Evolutionary conservation across 2,329 filamentous ascomycete species (phyloP), one percentile per base, ranked within the genome.

Genomic region (Ceratocystiopsis sp.): DNA sequence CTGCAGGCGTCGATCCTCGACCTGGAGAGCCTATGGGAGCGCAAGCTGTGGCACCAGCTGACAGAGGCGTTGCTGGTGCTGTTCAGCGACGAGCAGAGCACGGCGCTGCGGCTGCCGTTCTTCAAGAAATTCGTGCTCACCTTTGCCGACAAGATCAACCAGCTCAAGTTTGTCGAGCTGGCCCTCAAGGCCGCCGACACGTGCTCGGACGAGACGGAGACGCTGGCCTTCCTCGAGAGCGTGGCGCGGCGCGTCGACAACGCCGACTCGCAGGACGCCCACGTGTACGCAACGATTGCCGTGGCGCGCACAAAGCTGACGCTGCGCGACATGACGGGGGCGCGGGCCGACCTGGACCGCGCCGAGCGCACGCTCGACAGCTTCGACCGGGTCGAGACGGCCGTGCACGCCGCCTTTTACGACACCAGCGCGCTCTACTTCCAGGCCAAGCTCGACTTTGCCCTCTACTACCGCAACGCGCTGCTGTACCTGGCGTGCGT

Each of bases 81-180:
- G 73, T 98, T 95, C 68, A 78, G 79, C 56, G 67, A 84, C 54
- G 73, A 82, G 38, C 75, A 79, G 57, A 96, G 87, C 63, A 80
- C 78, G 45, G 70, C 76, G 46, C 85, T 93, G 66, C 80, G 89
- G 57, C 74, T 98, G 66, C 69, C 78, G 47, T 81, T 98, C 62
- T 98, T 91, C 71, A 85, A 91, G 65, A 78, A 78, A 54, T 98
- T 98, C 68, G 82, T 98, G 62, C 75, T 89, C 61, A 91, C 82
- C 62, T 98, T 98, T 59, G 85, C 87, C 51, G 87, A 94, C 60
- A 95, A 93, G 72, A 95, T 98, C 71, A 98, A 96, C 66, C 89
- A 96, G 68, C 71, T 98, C 50, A 95, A 95, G 72, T 80, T 96
- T 52, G 91, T 98, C 52, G 80, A 84, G 51, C 68, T 98, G 52